Percentiles rank a stretch among this genome's conserved stretches.
These are phyloP conservation scores for Eutypa lata DNA, from an alignment of 2,329 filamentous ascomycete genomes.

Conservation along the genomic window DNA sequence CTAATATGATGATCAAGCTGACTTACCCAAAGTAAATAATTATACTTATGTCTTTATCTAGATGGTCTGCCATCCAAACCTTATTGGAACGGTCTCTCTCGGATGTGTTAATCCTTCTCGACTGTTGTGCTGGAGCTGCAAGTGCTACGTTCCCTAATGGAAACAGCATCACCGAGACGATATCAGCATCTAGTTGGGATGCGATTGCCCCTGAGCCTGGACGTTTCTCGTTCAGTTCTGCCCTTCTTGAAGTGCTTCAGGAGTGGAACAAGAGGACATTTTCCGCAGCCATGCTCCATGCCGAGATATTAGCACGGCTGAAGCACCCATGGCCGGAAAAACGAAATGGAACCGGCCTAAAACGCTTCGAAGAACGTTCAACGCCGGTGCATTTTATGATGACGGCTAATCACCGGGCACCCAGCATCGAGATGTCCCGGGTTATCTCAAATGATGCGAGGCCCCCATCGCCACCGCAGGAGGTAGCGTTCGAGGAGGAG, in stretches of 20 bases:
- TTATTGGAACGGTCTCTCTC: constrained; percentile 55
- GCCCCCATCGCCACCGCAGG: constrained; percentile 35
- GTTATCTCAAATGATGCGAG: constrained; percentile 30
- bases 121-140: constrained; percentile 59
- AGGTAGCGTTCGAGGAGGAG: constrained; percentile 18
- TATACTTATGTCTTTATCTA: constrained; percentile 16
- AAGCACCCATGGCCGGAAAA: constrained; percentile 58
- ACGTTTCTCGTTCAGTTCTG: constrained; percentile 57
- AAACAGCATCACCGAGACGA: constrained; percentile 58
- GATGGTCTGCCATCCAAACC: constrained; percentile 60
- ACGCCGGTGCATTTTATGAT: constrained; percentile 63
- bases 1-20: not conserved
- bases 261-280: constrained; percentile 54
- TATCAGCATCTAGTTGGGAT: constrained; percentile 61
- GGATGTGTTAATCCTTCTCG: constrained; percentile 55
- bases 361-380: constrained; percentile 54
- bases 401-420: constrained; percentile 57
- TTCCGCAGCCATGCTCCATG: constrained; percentile 60
- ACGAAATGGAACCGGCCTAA: constrained; percentile 44
- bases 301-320: constrained; percentile 56
- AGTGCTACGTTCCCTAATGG: constrained; percentile 58
- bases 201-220: constrained; percentile 59
- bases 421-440: constrained; percentile 54
- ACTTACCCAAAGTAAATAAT: not conserved
- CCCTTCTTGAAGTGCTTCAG: constrained; percentile 56